Evolutionary conservation across 1,284 basidiomycete genomes (phyloP), one percentile per base, ranked within the genome.

Genomic region (Volvariella surrecta): DNA sequence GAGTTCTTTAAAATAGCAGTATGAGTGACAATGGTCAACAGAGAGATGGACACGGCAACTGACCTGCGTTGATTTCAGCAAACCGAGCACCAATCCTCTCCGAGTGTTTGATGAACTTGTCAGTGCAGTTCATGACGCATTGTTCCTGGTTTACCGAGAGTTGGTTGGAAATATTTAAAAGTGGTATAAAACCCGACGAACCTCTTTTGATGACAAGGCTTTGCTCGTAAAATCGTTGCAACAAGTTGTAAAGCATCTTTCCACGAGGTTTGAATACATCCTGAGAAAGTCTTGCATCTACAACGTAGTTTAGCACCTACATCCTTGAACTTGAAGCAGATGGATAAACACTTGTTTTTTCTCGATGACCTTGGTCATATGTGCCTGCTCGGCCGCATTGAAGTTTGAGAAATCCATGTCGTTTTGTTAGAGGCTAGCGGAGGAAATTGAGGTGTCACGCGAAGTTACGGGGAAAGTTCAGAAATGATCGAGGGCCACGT

Each of bases 281-380:
- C 76, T 77, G 74, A 98, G 75, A 58, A 99, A 98, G 71, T 98
- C 95, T 74, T 95, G 89, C 93, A 98, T 96, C 90, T 98, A 20
- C 38, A 8, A 17, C 15, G 38, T 31, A 19, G 11, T 11, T 42
- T 18, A 35, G 34, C 4, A 16, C 7, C 13, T 35, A 8, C 15
- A 15, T 35, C n/a, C 6, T 19, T 16, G 34, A n/a, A 35, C 6
- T n/a, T 7, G 13, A 35, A 13, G 30, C 17, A 17, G 30, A n/a
- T n/a, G n/a, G n/a, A n/a, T 34, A 54, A 69, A 42, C 48, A 85
- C 91, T 82, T 95, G 92, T 71, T 89, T 92, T 72, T 88, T 89
- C 70, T 95, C 92, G 49, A 96, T 91, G 58, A 93, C 66, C 57
- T 81, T 87, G 47, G 77, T 82, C 83, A 94, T 89, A 61, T 91